A percentile compares a stretch with the other conserved stretches of the same genome.
phyloP scores from a whole-genome alignment of 148 eudicot genomes.

The Arctostaphylos glauca region DNA sequence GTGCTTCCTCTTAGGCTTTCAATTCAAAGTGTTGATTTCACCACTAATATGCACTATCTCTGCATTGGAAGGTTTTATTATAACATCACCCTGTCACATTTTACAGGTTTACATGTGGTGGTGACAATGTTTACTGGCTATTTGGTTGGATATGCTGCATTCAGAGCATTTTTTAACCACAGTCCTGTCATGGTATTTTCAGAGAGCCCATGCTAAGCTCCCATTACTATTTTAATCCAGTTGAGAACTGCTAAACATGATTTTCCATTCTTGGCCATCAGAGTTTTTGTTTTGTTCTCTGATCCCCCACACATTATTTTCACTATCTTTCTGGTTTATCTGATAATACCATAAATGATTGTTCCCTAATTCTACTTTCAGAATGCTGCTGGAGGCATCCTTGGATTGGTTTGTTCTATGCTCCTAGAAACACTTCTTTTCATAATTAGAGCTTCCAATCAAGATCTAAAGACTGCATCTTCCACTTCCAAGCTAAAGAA shows the following conservation, averaged over 20 bases:
- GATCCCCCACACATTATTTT: neutral
- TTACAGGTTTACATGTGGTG: constrained; percentile 83
- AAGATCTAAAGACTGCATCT: constrained; percentile 22
- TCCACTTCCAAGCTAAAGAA: constrained; percentile 25
- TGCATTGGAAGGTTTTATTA: neutral
- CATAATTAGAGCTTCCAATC: constrained; percentile 60
- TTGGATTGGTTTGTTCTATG: constrained; percentile 78
- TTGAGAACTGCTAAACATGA: no score
- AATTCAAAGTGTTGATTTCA: neutral
- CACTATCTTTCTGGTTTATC: neutral
- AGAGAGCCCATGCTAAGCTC: neutral
- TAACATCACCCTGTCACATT: neutral
- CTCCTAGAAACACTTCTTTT: constrained; percentile 88
- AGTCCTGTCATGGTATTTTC: constrained; percentile 75
- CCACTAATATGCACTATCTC: neutral
- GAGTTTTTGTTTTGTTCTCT: neutral
- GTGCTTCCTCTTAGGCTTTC: neutral
- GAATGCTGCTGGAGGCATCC: constrained; percentile 95
- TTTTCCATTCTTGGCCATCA: neutral
- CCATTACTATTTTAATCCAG: neutral
- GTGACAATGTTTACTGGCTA: constrained; percentile 85
- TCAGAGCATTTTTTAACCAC: constrained; percentile 82
- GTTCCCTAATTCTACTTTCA: constrained; percentile 24
- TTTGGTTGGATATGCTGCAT: constrained; percentile 80
- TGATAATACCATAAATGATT: constrained; percentile 18